phyloP scores from a whole-genome alignment of 352 stramenopile genomes.

The Phytophthora pini region DNA sequence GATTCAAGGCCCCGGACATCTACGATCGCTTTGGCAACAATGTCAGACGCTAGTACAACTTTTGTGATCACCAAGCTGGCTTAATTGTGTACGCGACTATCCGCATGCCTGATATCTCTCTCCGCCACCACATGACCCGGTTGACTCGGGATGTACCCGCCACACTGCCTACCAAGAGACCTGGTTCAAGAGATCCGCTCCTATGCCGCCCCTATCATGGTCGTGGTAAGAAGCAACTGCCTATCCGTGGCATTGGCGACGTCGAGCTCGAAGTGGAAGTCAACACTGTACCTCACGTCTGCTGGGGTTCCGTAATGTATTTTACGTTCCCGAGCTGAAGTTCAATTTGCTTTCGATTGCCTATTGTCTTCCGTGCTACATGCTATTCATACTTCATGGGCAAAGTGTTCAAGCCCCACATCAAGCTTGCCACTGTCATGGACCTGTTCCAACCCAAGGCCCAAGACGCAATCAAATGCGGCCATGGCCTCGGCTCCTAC shows the following conservation, averaged over 20 bases:
- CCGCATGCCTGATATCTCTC: neutral
- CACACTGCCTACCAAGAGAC: neutral
- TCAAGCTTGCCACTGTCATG: neutral
- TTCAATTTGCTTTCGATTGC: slow-evolving; percentile 18
- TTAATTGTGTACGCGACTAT: slow-evolving; percentile 13
- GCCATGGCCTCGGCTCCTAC: neutral
- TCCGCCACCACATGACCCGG: slow-evolving; percentile 5
- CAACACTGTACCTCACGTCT: neutral
- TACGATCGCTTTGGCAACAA: slow-evolving; percentile 13
- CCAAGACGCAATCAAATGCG: neutral
- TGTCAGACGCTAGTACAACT: neutral
- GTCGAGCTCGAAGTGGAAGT: neutral
- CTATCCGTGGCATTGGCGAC: slow-evolving; percentile 17
- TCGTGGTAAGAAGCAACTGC: slow-evolving; percentile 11
- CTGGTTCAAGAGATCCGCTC: slow-evolving; percentile 19
- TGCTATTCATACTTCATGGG: slow-evolving; percentile 3
- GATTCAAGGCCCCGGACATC: neutral
- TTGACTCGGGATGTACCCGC: slow-evolving; percentile 18
- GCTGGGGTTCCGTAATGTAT: slow-evolving; percentile 4
- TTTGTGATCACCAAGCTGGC: neutral
- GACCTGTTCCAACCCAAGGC: slow-evolving; percentile 7
- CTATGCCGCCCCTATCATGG: slow-evolving; percentile 9
- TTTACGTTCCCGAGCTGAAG: slow-evolving; percentile 12
- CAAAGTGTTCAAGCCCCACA: slow-evolving; percentile 5
- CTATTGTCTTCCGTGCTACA: neutral